These are phyloP conservation scores for Knufia petricola DNA, from an alignment of 2,329 filamentous ascomycete species.

Conservation along the genomic window DNA sequence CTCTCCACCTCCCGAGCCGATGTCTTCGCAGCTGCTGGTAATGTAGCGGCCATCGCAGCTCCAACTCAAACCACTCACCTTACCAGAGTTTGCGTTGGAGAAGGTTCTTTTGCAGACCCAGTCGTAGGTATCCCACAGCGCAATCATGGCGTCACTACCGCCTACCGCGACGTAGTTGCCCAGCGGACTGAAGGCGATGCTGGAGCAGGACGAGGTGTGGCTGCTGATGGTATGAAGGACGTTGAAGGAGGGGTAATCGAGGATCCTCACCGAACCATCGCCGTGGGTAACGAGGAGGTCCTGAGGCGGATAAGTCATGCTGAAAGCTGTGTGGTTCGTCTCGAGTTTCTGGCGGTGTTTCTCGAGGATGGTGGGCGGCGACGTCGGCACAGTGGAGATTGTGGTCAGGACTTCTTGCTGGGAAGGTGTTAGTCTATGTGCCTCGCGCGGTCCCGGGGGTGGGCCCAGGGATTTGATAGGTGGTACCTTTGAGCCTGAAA, in stretches of 20 bases:
- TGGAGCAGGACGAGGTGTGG: conserved; percentile 40
- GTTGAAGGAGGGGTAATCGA: conserved; percentile 38
- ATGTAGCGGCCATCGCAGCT: conserved; percentile 43
- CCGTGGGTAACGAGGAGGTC: conserved; percentile 45
- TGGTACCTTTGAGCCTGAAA: conserved; percentile 39
- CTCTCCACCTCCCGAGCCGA: conserved; percentile 30
- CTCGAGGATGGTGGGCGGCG: conserved; percentile 31
- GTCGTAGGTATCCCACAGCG: conserved; percentile 43
- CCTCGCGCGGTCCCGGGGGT: background rate
- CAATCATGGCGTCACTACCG: conserved; percentile 41
- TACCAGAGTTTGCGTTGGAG: conserved; percentile 36
- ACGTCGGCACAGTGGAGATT: conserved; percentile 34
- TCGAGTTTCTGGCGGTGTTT: conserved; percentile 37
- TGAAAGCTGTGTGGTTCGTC: conserved; percentile 41
- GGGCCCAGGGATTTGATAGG: background rate
- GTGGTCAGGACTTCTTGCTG: conserved; percentile 41
- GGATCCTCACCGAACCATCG: conserved; percentile 40
- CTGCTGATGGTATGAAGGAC: conserved; percentile 38
- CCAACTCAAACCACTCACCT: conserved; percentile 40
- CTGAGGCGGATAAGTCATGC: conserved; percentile 34
- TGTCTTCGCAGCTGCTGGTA: conserved; percentile 40
- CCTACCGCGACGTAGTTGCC: conserved; percentile 41
- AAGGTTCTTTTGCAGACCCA: conserved; percentile 42
- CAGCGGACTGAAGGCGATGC: conserved; percentile 37
- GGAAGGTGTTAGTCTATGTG: conserved; percentile 3